phyloP scores from a whole-genome alignment of 2,329 filamentous ascomycete genomes.

The Ceratocystis alfenasii region DNA sequence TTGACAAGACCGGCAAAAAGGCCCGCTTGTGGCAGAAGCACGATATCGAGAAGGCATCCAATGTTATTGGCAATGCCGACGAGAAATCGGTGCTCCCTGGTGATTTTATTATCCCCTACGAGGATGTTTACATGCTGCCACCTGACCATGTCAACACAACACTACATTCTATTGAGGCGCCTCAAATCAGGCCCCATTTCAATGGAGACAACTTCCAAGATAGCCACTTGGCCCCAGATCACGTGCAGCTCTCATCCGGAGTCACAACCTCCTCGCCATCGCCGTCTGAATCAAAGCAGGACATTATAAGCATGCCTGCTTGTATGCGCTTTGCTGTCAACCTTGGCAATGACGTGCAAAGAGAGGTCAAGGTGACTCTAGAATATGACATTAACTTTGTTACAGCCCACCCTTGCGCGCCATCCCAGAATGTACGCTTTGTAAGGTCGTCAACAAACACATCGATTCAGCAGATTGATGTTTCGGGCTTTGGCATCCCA shows the following conservation, averaged over 20 bases:
- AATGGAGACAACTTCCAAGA: not conserved
- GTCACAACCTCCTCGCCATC: slow-evolving; percentile 26
- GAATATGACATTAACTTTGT: slow-evolving; percentile 52
- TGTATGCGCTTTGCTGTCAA: slow-evolving; percentile 30
- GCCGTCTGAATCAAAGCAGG: not conserved
- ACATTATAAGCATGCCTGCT: slow-evolving; percentile 26
- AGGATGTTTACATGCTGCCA: slow-evolving; percentile 40
- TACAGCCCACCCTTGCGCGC: slow-evolving; percentile 52
- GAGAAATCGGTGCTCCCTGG: slow-evolving; percentile 43
- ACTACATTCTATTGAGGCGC: slow-evolving; percentile 41
- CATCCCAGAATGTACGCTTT: slow-evolving; percentile 45
- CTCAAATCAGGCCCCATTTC: slow-evolving; percentile 18
- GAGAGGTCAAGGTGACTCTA: slow-evolving; percentile 33
- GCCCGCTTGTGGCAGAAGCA: slow-evolving; percentile 51
- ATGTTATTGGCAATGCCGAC: slow-evolving; percentile 47
- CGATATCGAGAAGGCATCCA: slow-evolving; percentile 47
- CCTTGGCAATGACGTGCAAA: slow-evolving; percentile 26
- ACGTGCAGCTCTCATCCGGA: slow-evolving; percentile 13
- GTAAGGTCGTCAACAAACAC: slow-evolving; percentile 49
- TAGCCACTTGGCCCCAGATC: not conserved
- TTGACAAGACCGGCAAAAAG: slow-evolving; percentile 40
- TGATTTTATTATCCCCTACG: slow-evolving; percentile 51
- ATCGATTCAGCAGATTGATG: slow-evolving; percentile 45
- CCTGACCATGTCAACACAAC: slow-evolving; percentile 39
- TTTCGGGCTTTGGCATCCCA: slow-evolving; percentile 35